Conservation (phyloP, 148 eudicot species). For the Drosera capensis region DNA sequence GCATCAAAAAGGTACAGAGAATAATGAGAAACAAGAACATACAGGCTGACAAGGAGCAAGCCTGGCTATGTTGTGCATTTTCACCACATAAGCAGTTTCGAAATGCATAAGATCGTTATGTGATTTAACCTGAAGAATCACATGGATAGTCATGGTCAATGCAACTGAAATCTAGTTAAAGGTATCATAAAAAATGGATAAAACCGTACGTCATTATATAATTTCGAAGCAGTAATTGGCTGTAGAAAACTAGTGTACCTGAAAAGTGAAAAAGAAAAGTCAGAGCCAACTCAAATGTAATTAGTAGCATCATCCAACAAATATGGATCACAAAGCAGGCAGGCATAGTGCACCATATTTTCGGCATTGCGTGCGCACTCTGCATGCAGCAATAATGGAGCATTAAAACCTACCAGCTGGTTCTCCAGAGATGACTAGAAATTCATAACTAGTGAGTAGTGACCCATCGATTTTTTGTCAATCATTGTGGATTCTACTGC, state of each 20-base stretch:
- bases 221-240: slow-evolving; percentile 75
- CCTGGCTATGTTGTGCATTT: slow-evolving; percentile 77
- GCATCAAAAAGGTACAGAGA: slow-evolving; percentile 1
- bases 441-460: no score
- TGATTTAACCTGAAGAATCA: slow-evolving; percentile 47
- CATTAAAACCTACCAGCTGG: no score
- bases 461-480: no score
- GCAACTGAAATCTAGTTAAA: neutral
- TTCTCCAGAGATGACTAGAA: no score
- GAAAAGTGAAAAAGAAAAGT: slow-evolving; percentile 8
- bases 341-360: no score
- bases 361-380: no score
- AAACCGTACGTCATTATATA: slow-evolving; percentile 64
- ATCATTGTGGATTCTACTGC: no score
- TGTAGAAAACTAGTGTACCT: slow-evolving; percentile 95
- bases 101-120: slow-evolving; percentile 87
- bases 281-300: neutral
- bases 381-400: no score
- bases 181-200: neutral
- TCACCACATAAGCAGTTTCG: slow-evolving; percentile 95
- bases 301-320: no score
- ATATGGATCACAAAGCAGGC: no score
- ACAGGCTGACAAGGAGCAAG: slow-evolving; percentile 85
- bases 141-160: slow-evolving; percentile 2
- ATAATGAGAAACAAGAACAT: slow-evolving; percentile 12